Conservation (phyloP, 1,284 basidiomycete genomes). For the Schizophyllum amplum region DNA sequence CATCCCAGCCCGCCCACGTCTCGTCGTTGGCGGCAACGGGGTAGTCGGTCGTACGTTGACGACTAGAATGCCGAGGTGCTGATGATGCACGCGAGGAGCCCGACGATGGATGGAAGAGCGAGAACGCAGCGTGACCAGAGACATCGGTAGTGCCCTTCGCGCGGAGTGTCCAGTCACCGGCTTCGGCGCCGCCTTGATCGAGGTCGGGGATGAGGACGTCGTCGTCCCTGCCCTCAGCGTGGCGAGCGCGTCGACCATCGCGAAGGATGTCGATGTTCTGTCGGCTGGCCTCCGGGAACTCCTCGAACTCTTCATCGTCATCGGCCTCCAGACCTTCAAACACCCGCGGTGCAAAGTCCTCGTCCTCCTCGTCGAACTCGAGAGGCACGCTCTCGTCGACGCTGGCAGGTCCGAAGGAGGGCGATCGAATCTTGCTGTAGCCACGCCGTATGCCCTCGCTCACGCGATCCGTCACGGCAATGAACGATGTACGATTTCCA, state of each 20-base stretch:
- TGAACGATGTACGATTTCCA: conserved; percentile 9
- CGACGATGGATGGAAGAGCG: too few species aligned
- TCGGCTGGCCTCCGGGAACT: background rate
- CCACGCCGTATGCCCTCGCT: conserved; percentile 19
- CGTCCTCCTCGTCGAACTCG: conserved; percentile 68
- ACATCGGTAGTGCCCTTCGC: background rate
- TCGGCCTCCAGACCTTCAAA: conserved; percentile 12
- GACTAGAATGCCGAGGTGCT: background rate
- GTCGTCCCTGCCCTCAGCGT: background rate
- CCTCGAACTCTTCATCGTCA: conserved; percentile 7
- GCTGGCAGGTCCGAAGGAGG: background rate
- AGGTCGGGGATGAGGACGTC: background rate
- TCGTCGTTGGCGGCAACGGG: background rate
- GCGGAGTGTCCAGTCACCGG: background rate
- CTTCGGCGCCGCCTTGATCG: too few species aligned
- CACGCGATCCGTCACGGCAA: conserved; percentile 20
- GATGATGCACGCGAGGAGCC: background rate
- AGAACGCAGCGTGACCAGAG: background rate
- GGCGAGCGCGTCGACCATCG: background rate
- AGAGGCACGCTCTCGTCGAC: conserved; percentile 36
- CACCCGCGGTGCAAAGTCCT: conserved; percentile 35
- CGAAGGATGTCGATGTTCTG: background rate
- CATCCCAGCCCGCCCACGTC: background rate
- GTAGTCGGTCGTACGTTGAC: too few species aligned
- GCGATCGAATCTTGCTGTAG: background rate